Evolutionary conservation across 805 yeast genomes (phyloP).

Genomic region (Candida michaelii): DNA sequence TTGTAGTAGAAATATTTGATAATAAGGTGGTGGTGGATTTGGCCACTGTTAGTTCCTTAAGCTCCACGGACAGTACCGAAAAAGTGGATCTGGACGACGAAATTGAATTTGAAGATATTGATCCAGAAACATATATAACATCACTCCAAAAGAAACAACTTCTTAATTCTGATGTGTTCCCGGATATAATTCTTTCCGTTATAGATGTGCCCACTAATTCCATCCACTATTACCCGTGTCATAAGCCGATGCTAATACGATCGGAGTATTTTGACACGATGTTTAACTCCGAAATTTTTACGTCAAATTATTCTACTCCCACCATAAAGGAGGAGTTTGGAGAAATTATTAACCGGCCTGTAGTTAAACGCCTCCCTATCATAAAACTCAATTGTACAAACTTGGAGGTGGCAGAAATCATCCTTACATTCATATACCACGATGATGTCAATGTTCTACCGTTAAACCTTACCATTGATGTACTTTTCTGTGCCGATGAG

Average conservation of each 20-base stretch:
- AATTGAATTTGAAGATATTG: conserved; percentile 32
- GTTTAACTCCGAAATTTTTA: conserved; percentile 49
- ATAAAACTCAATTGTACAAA: conserved; percentile 17
- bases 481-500: conserved; percentile 58
- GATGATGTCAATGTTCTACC: conserved; percentile 55
- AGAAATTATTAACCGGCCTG: conserved; percentile 16
- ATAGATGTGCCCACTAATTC: conserved; percentile 26
- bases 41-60: conserved; percentile 2
- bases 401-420: conserved; percentile 17
- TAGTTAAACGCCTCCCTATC: conserved; percentile 5
- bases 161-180: conserved; percentile 24
- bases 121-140: conserved; percentile 18
- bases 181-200: conserved; percentile 51
- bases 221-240: conserved; percentile 55
- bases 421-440: conserved; percentile 49
- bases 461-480: conserved; percentile 50
- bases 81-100: conserved; percentile 19
- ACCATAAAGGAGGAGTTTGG: conserved; percentile 2
- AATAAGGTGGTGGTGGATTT: conserved; percentile 12
- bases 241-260: conserved; percentile 58
- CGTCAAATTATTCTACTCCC: conserved; percentile 8
- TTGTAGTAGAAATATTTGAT: conserved; percentile 26
- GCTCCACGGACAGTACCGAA: neutral
- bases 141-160: conserved; percentile 22
- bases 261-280: conserved; percentile 65